Evolutionary conservation across 1,284 basidiomycete species (phyloP), one percentile per base, ranked within the genome.

Genomic region (Coriolopsis trogii): DNA sequence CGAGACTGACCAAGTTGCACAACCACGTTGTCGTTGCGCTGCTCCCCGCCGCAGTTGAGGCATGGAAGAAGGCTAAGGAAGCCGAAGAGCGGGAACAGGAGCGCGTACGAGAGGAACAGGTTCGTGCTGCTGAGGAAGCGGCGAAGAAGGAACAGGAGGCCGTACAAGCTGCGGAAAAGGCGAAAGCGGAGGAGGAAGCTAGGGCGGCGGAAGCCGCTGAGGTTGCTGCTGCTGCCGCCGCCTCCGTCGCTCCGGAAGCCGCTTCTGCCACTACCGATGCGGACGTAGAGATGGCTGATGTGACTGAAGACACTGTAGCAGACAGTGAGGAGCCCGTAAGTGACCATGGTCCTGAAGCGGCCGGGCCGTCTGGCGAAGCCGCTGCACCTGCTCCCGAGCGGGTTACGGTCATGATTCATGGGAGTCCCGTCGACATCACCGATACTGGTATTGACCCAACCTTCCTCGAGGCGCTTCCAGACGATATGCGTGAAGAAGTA

Each of bases 401-500:
- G 33, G 78, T 95, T 12, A 92, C 89, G 2, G 89, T 98, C 64
- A 80, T 82, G 70, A 92, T 99, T 52, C 90, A 95, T 68, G 97
- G 96, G 41, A 90, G 85, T 56, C 81, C 87, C n/a, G 92, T 99
- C 25, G 97, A 99, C 68, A 99, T 99, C 66, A 99, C 97, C 8
- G 95, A 98, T 64, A 96, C 95, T 13, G 97, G 97, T 7, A 98
- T 99, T 65, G 97, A 99, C 68, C 94, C 95, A 1, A 95, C 93
- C 8, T 99, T 99, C 82, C 76, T 99, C 47, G 95, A 98, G 71
- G 97, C 97, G 16, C 75, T 99, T 23, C 97, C 97, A 0, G 97
- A 99, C 67, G 96, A 99, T 61, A 97, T 99, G 90, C 86, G 97
- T 41, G 96, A 98, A 67, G 97, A 99, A 69, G 95, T 99, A 24